Conservation (phyloP, 2,329 filamentous ascomycete genomes). For the Sclerotinia minor region DNA sequence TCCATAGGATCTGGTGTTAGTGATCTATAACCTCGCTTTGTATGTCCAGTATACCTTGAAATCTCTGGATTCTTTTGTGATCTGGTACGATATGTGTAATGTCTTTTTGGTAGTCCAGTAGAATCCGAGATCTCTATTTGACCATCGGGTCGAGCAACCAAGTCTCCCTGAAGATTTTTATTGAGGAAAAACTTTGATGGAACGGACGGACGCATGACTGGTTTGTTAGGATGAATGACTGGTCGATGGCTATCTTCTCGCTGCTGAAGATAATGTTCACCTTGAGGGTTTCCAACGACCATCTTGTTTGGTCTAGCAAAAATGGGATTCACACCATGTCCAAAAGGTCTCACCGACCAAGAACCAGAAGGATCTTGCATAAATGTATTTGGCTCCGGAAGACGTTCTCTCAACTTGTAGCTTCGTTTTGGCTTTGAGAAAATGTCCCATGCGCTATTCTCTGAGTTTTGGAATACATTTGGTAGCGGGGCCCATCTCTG, state of each 20-base stretch:
- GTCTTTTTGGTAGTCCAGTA: constrained; percentile 1
- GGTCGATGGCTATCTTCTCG: constrained; percentile 35
- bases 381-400: constrained; percentile 40
- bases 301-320: constrained; percentile 35
- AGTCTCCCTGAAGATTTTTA: constrained; percentile 8
- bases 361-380: constrained; percentile 38
- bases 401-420: constrained; percentile 23
- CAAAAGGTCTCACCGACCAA: constrained; percentile 39
- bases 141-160: constrained; percentile 1
- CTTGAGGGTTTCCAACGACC: constrained; percentile 31
- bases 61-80: constrained; percentile 3
- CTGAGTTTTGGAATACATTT: constrained; percentile 33
- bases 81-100: constrained; percentile 21
- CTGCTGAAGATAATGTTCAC: constrained; percentile 31
- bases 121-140: not conserved
- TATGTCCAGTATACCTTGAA: constrained; percentile 16
- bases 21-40: constrained; percentile 11
- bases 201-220: constrained; percentile 28
- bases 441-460: constrained; percentile 38
- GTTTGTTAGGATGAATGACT: constrained; percentile 32
- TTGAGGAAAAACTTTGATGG: constrained; percentile 30
- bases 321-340: constrained; percentile 41
- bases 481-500: constrained; percentile 30
- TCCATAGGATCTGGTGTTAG: constrained; percentile 21
- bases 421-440: constrained; percentile 7